Conservation (phyloP, 805 yeast genomes). For the Pichia rugopelliculosa region DNA sequence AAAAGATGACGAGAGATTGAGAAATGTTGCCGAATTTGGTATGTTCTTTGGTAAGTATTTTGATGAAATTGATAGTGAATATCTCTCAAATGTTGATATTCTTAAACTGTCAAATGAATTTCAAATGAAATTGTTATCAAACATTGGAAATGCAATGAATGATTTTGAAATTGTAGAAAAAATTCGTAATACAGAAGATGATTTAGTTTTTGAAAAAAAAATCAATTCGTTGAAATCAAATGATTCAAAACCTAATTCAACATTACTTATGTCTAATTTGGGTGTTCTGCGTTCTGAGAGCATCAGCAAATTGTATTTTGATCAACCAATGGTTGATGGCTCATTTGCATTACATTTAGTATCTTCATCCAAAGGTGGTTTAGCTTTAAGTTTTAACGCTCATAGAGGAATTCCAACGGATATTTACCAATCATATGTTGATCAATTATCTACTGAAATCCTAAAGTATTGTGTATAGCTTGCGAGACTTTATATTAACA, state of each 20-base stretch:
- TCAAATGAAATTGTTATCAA: conserved; percentile 1
- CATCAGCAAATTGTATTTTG: conserved; percentile 7
- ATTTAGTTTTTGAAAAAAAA: background rate
- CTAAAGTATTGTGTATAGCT: background rate
- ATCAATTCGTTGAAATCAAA: conserved; percentile 1
- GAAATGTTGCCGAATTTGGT: conserved; percentile 4
- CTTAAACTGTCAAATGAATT: conserved; percentile 1
- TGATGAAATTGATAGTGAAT: background rate
- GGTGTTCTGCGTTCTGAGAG: background rate
- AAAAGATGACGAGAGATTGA: background rate
- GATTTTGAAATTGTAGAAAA: conserved; percentile 4
- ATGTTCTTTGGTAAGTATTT: conserved; percentile 8
- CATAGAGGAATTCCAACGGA: conserved; percentile 6
- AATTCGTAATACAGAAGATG: background rate
- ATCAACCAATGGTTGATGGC: conserved; percentile 13
- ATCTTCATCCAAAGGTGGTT: conserved; percentile 2
- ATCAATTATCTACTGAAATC: background rate
- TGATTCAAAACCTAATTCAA: conserved; percentile 5
- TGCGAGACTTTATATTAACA: too few relatives aligned
- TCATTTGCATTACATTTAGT: conserved; percentile 9
- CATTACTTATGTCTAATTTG: conserved; percentile 11
- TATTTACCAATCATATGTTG: background rate
- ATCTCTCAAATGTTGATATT: background rate
- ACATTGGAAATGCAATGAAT: conserved; percentile 1
- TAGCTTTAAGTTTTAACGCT: conserved; percentile 7